phyloP scores from a whole-genome alignment of 371 early-diverging fungal genomes.

The Mucor irregularis region DNA sequence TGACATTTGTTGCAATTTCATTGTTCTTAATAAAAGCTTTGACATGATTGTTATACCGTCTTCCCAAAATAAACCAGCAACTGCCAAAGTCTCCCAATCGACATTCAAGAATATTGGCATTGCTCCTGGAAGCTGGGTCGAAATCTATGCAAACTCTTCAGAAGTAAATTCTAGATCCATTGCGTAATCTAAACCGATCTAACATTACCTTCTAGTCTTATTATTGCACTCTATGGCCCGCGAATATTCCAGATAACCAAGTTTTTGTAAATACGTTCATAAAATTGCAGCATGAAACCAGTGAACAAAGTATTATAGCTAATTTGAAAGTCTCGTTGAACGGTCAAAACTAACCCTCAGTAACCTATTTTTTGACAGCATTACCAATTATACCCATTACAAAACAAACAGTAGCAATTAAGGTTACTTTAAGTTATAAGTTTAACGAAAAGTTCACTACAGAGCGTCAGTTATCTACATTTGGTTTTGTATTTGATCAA shows the following conservation, averaged over 20 bases:
- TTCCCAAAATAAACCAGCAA: slow-evolving; percentile 16
- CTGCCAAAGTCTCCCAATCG: slow-evolving; percentile 24
- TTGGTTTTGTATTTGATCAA: slow-evolving; percentile 30
- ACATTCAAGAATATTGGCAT: slow-evolving; percentile 6
- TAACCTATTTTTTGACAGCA: background rate
- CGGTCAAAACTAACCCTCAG: too few relatives aligned
- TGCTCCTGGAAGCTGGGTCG: slow-evolving; percentile 26
- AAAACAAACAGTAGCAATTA: slow-evolving; percentile 11
- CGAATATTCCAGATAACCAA: slow-evolving; percentile 15
- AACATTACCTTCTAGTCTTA: slow-evolving; percentile 10
- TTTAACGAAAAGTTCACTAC: slow-evolving; percentile 14
- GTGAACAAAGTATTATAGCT: too few relatives aligned
- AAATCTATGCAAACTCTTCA: background rate
- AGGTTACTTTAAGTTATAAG: slow-evolving; percentile 13
- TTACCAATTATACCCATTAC: slow-evolving; percentile 15
- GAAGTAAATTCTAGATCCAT: background rate
- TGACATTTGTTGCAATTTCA: too few relatives aligned
- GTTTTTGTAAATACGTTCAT: slow-evolving; percentile 8
- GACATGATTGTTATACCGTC: slow-evolving; percentile 12
- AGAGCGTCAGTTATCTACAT: slow-evolving; percentile 20
- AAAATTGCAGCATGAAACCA: background rate
- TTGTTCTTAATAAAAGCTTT: background rate
- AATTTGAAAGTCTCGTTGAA: too few relatives aligned
- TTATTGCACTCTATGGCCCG: slow-evolving; percentile 37
- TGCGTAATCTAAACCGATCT: background rate